A percentile compares a stretch with the other conserved stretches of the same genome.
Evolutionary conservation across 352 stramenopile genomes (phyloP).

Genomic region (Pythium apleroticum): DNA sequence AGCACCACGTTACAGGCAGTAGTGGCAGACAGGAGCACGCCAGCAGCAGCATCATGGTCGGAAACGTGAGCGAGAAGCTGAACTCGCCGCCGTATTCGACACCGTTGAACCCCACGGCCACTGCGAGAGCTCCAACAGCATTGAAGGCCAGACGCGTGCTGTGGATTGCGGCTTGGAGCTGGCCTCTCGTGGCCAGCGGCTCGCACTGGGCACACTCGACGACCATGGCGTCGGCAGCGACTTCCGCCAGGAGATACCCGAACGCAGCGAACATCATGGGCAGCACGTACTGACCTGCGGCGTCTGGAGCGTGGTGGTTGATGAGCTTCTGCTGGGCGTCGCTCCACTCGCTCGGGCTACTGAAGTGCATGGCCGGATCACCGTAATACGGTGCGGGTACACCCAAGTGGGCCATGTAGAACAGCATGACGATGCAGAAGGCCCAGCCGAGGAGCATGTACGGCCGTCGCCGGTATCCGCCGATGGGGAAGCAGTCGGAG

Average conservation of each 20-base stretch:
- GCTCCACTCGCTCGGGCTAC: constrained; percentile 6
- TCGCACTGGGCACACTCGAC: constrained; percentile 66
- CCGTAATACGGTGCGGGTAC: constrained; percentile 26
- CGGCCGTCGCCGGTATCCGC: constrained; percentile 27
- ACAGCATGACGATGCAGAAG: constrained; percentile 20
- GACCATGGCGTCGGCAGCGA: constrained; percentile 57
- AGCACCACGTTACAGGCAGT: constrained; percentile 32
- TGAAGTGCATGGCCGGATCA: constrained; percentile 17
- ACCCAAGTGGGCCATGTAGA: constrained; percentile 19
- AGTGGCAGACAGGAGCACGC: constrained; percentile 17
- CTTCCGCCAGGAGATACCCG: constrained; percentile 60
- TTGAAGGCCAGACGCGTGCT: constrained; percentile 50
- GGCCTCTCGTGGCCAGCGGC: constrained; percentile 41
- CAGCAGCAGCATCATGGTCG: constrained; percentile 21
- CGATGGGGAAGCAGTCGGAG: constrained; percentile 27
- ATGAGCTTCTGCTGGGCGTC: constrained; percentile 15
- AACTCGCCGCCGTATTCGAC: constrained; percentile 31
- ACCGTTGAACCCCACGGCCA: constrained; percentile 37
- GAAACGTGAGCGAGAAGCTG: constrained; percentile 26
- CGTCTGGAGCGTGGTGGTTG: constrained; percentile 20
- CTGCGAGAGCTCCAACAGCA: constrained; percentile 39
- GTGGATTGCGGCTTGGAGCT: constrained; percentile 60
- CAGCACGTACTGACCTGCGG: constrained; percentile 52
- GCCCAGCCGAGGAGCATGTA: constrained; percentile 29
- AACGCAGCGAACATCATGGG: constrained; percentile 75